Evolutionary conservation across 257 asterid species (phyloP).

Genomic region (Paulownia fortunei): DNA sequence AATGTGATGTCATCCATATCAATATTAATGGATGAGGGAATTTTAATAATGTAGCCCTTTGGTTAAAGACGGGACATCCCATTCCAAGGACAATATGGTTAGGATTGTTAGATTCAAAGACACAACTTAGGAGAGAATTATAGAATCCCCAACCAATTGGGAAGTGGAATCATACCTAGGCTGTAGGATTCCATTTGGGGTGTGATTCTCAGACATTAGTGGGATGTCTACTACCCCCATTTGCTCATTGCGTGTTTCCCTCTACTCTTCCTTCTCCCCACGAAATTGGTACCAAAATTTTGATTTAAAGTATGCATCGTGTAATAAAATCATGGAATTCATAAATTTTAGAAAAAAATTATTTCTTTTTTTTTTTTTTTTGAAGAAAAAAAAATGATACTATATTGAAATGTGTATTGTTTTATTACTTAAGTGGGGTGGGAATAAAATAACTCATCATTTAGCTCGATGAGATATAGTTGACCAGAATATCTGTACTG

Average conservation of each 20-base stretch:
- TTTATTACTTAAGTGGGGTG: too few species aligned
- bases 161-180: slow-evolving; percentile 46
- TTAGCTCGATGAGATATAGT: too few species aligned
- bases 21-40: neutral
- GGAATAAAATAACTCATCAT: too few species aligned
- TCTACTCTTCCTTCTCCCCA: neutral
- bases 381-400: too few species aligned
- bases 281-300: slow-evolving; percentile 2
- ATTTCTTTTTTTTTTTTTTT: too few species aligned
- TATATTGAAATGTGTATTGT: too few species aligned
- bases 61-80: neutral
- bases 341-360: too few species aligned
- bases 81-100: neutral
- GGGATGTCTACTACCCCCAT: slow-evolving; percentile 60
- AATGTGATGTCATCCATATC: slow-evolving; percentile 28
- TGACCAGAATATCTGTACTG: too few species aligned
- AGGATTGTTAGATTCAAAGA: neutral
- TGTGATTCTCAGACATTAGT: slow-evolving; percentile 39
- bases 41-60: slow-evolving; percentile 8
- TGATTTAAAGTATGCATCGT: neutral
- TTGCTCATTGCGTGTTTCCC: slow-evolving; percentile 23
- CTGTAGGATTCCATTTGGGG: slow-evolving; percentile 48
- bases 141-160: slow-evolving; percentile 55
- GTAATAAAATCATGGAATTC: too few species aligned
- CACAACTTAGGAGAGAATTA: slow-evolving; percentile 9